These are phyloP conservation scores for Calocybe cyanea DNA, from an alignment of 768 basidiomycete species.

Conservation along the genomic window DNA sequence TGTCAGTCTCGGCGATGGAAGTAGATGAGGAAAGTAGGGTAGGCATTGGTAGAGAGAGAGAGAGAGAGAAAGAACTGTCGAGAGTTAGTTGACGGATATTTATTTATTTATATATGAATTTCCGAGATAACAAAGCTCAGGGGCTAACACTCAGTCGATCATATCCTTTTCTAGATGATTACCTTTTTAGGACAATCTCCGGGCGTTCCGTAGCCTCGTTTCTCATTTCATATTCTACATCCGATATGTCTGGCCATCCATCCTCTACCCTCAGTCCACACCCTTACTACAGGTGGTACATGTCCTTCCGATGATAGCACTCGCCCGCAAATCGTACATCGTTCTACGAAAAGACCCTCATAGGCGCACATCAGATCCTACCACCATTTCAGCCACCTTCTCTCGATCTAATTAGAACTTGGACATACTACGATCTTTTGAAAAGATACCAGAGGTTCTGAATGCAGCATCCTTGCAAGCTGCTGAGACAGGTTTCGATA, in stretches of 20 bases:
- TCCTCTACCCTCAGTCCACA: conserved; percentile 37
- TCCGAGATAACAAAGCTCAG: conserved; percentile 13
- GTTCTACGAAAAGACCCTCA: conserved; percentile 55
- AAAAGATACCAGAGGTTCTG: conserved; percentile 48
- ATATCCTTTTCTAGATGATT: neutral
- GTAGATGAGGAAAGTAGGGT: neutral
- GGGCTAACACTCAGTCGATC: conserved; percentile 6
- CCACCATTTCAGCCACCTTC: too few relatives aligned
- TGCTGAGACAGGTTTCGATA: conserved; percentile 68
- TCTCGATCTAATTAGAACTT: too few relatives aligned
- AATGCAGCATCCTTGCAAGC: conserved; percentile 54
- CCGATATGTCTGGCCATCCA: conserved; percentile 55
- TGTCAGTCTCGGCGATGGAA: neutral
- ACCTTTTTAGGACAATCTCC: conserved; percentile 5
- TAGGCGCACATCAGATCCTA: conserved; percentile 58
- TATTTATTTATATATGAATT: conserved; percentile 13
- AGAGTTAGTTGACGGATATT: conserved; percentile 7
- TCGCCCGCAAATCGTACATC: conserved; percentile 57
- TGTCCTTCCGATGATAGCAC: conserved; percentile 69
- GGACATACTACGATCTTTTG: conserved; percentile 49
- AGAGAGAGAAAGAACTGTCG: neutral
- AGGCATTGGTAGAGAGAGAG: conserved; percentile 7
- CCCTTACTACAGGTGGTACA: conserved; percentile 64
- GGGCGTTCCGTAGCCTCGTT: conserved; percentile 14
- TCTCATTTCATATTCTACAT: conserved; percentile 13